Evolutionary conservation across 495 filamentous ascomycete species (phyloP), one percentile per base, ranked within the genome.

Genomic region (Neurospora hispaniola): DNA sequence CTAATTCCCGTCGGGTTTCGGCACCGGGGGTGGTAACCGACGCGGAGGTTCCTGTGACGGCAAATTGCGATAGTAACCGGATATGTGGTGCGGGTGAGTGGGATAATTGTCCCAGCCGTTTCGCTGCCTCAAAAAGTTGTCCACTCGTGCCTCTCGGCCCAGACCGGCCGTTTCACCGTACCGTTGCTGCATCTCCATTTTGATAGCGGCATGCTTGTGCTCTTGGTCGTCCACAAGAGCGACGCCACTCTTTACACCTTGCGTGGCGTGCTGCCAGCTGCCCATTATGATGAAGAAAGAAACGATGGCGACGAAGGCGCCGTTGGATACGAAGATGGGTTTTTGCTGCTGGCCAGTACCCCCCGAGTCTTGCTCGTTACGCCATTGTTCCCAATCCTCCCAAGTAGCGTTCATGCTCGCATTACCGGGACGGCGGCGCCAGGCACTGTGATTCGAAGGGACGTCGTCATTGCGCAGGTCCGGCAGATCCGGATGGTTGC

Each of bases 321-420:
- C 84, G 75, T 97, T 96, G 42, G 90, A 91, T 73, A 91, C 84
- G 76, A 87, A 91, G 44, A 90, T 78, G n/a, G 91, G 86, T 69
- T 88, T 80, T 68, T 90, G 88, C 54, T 86, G 82, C 44, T 78
- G 80, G 54, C 86, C 84, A 38, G 54, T 66, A 14, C 54, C 54
- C 35, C 54, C 54, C 23, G 23, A 66, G 48, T 84, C 80, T 40
- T 78, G 78, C 42, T 88, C 84, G 31, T 88, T 83, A 76, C 93
- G 88, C 91, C 92, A 99, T 48, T 86, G 86, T 82, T 99, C 94
- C 96, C 96, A 99, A 79, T 99, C 96, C 78, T 99, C 96, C 96
- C 96, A 99, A 0, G 95, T 99, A 14, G 93, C 96, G 78, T 98
- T 98, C 73, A 85, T 84, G 77, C 88, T 89, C 31, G 95, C 89